Base-by-base conservation (phyloP, 2,329 filamentous ascomycete genomes). In the Phaeosphaeriaceae sp. region DNA sequence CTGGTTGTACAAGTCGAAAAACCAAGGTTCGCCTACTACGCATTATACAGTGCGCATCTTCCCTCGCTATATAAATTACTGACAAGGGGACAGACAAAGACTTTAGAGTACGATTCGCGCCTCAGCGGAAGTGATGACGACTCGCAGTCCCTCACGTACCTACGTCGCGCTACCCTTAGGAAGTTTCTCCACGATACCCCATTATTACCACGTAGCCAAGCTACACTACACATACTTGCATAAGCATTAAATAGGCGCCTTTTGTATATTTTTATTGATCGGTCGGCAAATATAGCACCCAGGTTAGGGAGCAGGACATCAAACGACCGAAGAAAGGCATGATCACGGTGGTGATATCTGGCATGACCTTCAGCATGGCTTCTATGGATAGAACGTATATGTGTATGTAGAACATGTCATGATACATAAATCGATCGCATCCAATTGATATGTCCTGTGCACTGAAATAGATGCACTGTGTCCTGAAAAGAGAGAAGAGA, bases 1-100 rank as follows among this genome's bases (percentile, higher is more conserved):
- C 57, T 85, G 91, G 68, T 79, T 92, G 53, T 89, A 90, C 78
- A 88, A 86, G 67, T 81, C 89, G 23, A 80, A 81, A 66, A 82
- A 81, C 57, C 79, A 85, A 53, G 82, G 83, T 74, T 28, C 34
- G 23, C 4, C n/a, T n/a, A n/a, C n/a, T n/a, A n/a, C n/a, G n/a
- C n/a, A n/a, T n/a, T n/a, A n/a, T n/a, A 26, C 23, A 26, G 7
- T 26, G 23, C 7, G 7, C 23, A 8, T 3, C 2, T 3, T 9
- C 23, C 6, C n/a, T 4, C 17, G 11, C 11, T 2, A 5, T 0
- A 16, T 4, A 17, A 11, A 1, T 11, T 29, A 44, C 56, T 64
- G 37, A 66, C 44, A 17, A 11, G 3, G 4, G 11, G n/a, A 11
- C 37, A 79, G 77, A 79, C 53, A 79, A 79, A 46, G 74, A 76